Conservation (phyloP, 2,329 filamentous ascomycete genomes). For the Xylariaceae sp. region DNA sequence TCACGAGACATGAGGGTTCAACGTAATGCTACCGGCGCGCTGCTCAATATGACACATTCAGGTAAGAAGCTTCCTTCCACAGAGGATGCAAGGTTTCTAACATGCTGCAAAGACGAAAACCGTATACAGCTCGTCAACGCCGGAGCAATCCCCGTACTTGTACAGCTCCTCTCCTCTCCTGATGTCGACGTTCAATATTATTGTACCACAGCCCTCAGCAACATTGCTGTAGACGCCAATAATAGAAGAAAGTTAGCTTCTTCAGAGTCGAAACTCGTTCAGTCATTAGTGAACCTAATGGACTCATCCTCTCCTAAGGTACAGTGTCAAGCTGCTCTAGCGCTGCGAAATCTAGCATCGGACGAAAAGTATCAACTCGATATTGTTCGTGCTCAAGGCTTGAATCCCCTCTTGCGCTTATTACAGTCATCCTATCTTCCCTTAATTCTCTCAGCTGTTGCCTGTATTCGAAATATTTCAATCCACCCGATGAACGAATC, state of each 20-base stretch:
- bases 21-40: constrained; percentile 91
- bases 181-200: constrained; percentile 99
- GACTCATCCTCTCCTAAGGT: constrained; percentile 97
- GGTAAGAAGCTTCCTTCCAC: constrained; percentile 62
- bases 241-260: constrained; percentile 92
- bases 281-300: constrained; percentile 94
- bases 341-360: constrained; percentile 91
- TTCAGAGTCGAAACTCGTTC: constrained; percentile 88
- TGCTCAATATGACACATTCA: constrained; percentile 99
- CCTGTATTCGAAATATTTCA: constrained; percentile 98
- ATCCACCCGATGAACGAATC: constrained; percentile 98
- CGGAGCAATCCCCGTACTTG: constrained; percentile 95
- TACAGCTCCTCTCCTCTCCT: constrained; percentile 88
- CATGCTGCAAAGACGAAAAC: constrained; percentile 76
- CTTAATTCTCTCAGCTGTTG: constrained; percentile 93
- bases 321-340: constrained; percentile 94
- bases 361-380: constrained; percentile 99
- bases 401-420: constrained; percentile 83
- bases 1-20: constrained; percentile 99
- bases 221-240: constrained; percentile 92
- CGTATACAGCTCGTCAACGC: constrained; percentile 96
- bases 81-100: constrained; percentile 20
- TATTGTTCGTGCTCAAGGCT: constrained; percentile 87
- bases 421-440: constrained; percentile 95
- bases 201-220: constrained; percentile 97